Conservation (phyloP, 2,329 filamentous ascomycete species). For the Botrytis sinoallii region DNA sequence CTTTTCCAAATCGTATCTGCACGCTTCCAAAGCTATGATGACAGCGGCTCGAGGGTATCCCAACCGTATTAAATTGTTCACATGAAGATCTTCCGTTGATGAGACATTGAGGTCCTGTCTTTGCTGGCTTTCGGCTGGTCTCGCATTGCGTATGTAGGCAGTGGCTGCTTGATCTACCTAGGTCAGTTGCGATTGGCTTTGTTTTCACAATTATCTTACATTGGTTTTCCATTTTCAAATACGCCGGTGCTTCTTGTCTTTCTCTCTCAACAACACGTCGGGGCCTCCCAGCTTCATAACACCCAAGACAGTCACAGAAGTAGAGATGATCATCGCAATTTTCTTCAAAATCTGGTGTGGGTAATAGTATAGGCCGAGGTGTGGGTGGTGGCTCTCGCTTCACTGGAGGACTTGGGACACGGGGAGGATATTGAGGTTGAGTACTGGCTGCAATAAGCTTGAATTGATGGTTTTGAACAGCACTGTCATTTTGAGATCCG, state of each 20-base stretch:
- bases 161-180: constrained; percentile 26
- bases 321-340: not conserved
- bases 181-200: constrained; percentile 16
- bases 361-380: constrained; percentile 28
- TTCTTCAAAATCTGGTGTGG: constrained; percentile 32
- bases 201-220: constrained; percentile 2
- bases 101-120: not conserved
- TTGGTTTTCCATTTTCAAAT: constrained; percentile 17
- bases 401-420: constrained; percentile 23
- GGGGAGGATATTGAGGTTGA: constrained; percentile 12
- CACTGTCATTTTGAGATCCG: not conserved
- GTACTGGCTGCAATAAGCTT: constrained; percentile 13
- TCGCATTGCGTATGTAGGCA: constrained; percentile 22
- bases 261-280: not conserved
- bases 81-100: not conserved
- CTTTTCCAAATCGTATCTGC: constrained; percentile 5
- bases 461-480: not conserved
- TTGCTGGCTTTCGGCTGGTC: not conserved
- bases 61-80: not conserved
- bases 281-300: not conserved
- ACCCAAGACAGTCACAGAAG: constrained; percentile 15
- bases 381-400: constrained; percentile 26
- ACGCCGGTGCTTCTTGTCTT: not conserved
- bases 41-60: not conserved
- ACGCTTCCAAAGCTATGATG: not conserved